These are phyloP conservation scores for Geotrichum europaeum DNA, from an alignment of 1,139 yeast species.

Conservation along the genomic window DNA sequence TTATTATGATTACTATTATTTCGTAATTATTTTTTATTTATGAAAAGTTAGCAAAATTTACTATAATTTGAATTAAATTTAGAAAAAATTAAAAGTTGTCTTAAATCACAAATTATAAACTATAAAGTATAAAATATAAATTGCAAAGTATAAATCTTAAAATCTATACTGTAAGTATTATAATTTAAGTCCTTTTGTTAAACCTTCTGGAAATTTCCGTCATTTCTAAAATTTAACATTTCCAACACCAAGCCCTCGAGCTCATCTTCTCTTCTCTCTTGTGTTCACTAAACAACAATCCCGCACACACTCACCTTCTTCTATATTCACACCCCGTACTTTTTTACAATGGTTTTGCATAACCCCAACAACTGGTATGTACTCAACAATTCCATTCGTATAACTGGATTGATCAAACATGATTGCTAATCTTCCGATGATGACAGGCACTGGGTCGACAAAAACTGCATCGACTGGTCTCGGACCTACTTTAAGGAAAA, in stretches of 20 bases:
- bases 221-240: not conserved
- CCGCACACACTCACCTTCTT: not conserved
- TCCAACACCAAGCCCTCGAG: not conserved
- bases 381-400: not conserved
- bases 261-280: not conserved
- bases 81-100: not conserved
- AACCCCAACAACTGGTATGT: conserved; percentile 62
- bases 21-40: not conserved
- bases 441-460: conserved; percentile 92
- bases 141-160: not conserved
- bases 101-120: not conserved
- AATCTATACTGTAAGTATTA: not conserved
- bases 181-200: not conserved
- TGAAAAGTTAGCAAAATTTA: not conserved
- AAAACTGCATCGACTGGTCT: conserved; percentile 92
- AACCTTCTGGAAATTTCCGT: not conserved
- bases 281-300: not conserved
- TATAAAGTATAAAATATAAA: not conserved
- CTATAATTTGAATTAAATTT: not conserved
- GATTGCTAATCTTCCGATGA: not conserved
- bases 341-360: conserved; percentile 52
- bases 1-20: too few species aligned
- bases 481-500: conserved; percentile 62
- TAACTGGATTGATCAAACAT: not conserved
- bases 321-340: too few species aligned